Percentiles rank a stretch among this genome's conserved stretches.
phyloP scores from a whole-genome alignment of 345 rosid species.

The Luvunga scandens region DNA sequence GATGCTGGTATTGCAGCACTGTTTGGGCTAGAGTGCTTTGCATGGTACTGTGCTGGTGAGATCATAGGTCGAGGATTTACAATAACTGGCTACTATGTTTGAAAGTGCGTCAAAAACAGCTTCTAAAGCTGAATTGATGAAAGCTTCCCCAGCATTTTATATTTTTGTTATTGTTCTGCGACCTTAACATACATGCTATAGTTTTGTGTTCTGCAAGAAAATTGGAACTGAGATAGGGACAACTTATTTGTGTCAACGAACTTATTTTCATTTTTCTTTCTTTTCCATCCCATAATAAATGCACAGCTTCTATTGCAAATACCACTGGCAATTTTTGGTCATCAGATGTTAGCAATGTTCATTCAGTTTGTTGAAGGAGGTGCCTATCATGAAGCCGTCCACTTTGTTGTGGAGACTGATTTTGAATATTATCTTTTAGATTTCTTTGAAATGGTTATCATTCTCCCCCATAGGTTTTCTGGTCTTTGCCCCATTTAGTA shows the following conservation, averaged over 20 bases:
- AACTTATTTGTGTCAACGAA: background rate
- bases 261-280: background rate
- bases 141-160: background rate
- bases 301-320: background rate
- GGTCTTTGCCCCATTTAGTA: background rate
- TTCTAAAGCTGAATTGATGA: background rate
- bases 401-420: background rate
- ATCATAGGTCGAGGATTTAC: conserved; percentile 72
- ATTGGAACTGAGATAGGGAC: background rate
- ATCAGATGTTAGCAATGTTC: background rate
- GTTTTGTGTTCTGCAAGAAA: background rate
- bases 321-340: background rate
- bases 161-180: background rate
- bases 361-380: background rate
- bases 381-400: background rate
- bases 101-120: conserved; percentile 14
- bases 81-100: conserved; percentile 62
- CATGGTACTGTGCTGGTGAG: conserved; percentile 77
- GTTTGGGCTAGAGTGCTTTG: conserved; percentile 71
- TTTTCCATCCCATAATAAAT: background rate
- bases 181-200: background rate
- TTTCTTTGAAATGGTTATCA: background rate
- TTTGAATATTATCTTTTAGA: background rate
- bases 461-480: background rate
- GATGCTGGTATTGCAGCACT: conserved; percentile 61